phyloP scores from a whole-genome alignment of 352 stramenopile species.

The Globisporangium cylindrosporum region DNA sequence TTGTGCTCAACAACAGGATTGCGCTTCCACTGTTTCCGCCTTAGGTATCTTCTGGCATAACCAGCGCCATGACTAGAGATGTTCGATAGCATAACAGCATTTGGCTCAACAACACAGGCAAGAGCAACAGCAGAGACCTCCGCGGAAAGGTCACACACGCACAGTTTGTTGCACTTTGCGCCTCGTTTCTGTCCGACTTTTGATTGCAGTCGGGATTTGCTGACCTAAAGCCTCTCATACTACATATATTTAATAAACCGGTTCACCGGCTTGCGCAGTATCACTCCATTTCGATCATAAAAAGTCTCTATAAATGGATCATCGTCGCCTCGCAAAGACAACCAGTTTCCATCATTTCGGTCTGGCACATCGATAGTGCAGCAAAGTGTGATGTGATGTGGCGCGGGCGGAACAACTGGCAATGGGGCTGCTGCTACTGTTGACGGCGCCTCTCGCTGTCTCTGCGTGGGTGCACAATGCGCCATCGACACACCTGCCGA shows the following conservation, averaged over 20 bases:
- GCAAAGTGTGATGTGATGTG: neutral
- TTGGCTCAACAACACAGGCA: neutral
- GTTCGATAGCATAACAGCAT: neutral
- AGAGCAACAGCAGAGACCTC: neutral
- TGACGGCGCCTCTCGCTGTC: constrained; percentile 1
- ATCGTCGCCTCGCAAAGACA: neutral
- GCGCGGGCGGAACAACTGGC: constrained; percentile 8
- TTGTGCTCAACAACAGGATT: neutral
- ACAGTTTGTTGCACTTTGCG: constrained; percentile 1
- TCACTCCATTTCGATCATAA: neutral
- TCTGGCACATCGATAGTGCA: neutral
- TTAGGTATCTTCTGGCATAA: neutral
- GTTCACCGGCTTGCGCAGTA: no score
- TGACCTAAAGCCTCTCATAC: neutral
- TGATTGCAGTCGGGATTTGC: constrained; percentile 1
- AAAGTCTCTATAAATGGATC: neutral
- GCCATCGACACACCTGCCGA: neutral
- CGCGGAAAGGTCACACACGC: neutral
- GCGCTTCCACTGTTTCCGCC: neutral
- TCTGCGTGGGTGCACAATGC: constrained; percentile 2
- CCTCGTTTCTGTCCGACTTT: neutral
- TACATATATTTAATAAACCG: neutral
- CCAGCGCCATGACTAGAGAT: neutral
- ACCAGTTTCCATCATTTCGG: neutral
- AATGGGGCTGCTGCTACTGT: neutral